Evolutionary conservation across 106 monocot species (phyloP).

Genomic region (Apostasia shenzhenica): DNA sequence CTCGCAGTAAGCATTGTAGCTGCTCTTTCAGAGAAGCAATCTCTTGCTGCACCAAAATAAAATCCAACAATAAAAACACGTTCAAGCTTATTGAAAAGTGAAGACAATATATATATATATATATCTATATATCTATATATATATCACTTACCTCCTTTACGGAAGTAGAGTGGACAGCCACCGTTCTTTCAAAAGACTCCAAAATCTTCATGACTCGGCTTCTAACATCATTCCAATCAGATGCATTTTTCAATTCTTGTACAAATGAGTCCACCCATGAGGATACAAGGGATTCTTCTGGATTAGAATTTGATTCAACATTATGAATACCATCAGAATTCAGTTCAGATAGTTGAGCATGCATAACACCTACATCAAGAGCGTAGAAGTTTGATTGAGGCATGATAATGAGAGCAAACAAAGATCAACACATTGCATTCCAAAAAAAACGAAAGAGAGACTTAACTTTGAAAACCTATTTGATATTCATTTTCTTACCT

Average conservation of each 20-base stretch:
- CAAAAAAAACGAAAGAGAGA: not conserved
- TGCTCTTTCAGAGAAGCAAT: constrained; percentile 41
- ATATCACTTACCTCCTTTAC: constrained; percentile 35
- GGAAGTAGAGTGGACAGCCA: constrained; percentile 26
- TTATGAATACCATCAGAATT: constrained; percentile 14
- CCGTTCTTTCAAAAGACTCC: constrained; percentile 55
- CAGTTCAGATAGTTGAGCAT: constrained; percentile 16
- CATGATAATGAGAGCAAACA: not conserved
- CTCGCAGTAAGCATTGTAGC: constrained; percentile 42
- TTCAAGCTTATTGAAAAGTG: no score
- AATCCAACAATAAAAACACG: not conserved
- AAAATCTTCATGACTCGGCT: constrained; percentile 44
- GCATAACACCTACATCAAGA: constrained; percentile 18
- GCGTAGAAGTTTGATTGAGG: not conserved
- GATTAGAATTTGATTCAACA: constrained; percentile 1
- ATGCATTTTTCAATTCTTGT: constrained; percentile 68
- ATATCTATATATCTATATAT: not conserved
- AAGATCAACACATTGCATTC: not conserved
- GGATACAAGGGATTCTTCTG: constrained; percentile 10
- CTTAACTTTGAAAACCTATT: not conserved
- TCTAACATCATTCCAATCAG: constrained; percentile 59
- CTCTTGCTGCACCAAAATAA: constrained; percentile 16
- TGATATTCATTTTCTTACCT: constrained; percentile 20
- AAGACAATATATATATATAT: not conserved
- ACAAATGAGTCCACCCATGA: constrained; percentile 73